Evolutionary conservation across 257 asterid species (phyloP).

Genomic region (Rehmannia glutinosa): DNA sequence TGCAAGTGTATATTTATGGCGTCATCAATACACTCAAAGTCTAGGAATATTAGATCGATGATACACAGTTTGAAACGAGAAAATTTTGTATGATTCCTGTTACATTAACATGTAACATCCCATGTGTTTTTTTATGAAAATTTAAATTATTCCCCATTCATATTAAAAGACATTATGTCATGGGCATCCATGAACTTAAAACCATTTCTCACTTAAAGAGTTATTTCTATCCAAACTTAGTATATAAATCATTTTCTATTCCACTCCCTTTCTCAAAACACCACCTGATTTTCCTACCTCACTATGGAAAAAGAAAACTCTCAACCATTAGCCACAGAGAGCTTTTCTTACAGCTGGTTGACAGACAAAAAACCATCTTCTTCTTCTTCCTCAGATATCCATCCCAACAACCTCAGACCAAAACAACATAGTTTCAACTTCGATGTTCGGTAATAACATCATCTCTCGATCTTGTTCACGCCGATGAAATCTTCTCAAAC

Average conservation of each 20-base stretch:
- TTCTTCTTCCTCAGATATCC: constrained; percentile 21
- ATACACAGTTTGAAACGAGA: too few species aligned
- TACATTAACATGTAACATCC: constrained; percentile 11
- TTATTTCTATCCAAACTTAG: neutral
- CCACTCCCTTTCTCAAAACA: constrained; percentile 1
- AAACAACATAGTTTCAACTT: constrained; percentile 33
- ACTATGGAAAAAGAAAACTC: constrained; percentile 53
- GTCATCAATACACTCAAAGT: too few species aligned
- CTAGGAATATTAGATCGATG: too few species aligned
- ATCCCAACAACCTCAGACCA: constrained; percentile 8
- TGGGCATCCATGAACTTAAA: constrained; percentile 21
- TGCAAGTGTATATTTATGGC: too few species aligned
- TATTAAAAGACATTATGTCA: neutral
- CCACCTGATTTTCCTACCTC: neutral
- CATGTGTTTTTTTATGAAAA: constrained; percentile 26
- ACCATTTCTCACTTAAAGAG: neutral
- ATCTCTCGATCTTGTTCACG: constrained; percentile 30
- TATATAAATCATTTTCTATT: constrained; percentile 11
- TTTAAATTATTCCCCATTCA: neutral
- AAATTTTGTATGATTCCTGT: too few species aligned
- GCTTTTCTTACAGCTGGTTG: constrained; percentile 62
- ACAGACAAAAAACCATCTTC: constrained; percentile 12
- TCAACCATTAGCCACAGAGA: constrained; percentile 45
- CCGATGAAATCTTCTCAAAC: constrained; percentile 47
- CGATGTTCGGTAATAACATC: constrained; percentile 21